These are phyloP conservation scores for Trichocomaceae sp. DNA, from an alignment of 2,329 filamentous ascomycete genomes.

Conservation along the genomic window DNA sequence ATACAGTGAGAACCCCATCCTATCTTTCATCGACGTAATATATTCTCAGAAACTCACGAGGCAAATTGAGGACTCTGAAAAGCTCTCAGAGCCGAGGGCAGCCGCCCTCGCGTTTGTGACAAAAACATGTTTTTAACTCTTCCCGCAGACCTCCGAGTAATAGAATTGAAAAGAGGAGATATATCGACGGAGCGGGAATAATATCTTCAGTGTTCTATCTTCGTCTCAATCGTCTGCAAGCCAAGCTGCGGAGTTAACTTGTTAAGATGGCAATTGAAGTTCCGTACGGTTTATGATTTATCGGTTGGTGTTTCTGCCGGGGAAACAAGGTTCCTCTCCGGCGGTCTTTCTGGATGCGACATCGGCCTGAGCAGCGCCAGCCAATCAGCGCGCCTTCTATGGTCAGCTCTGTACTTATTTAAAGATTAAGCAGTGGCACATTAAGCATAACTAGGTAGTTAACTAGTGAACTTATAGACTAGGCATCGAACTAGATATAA, in stretches of 20 bases:
- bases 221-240: neutral
- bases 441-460: too few species aligned
- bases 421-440: too few species aligned
- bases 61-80: slow-evolving; percentile 14
- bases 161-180: neutral
- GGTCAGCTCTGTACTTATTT: too few species aligned
- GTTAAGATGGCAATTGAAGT: neutral
- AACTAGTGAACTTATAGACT: too few species aligned
- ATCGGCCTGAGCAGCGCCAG: neutral
- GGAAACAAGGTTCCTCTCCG: slow-evolving; percentile 10
- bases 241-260: neutral
- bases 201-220: neutral
- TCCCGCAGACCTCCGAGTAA: neutral
- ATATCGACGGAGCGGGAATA: neutral
- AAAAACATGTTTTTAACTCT: slow-evolving; percentile 23
- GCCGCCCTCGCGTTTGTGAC: slow-evolving; percentile 24
- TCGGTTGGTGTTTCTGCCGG: neutral
- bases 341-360: neutral
- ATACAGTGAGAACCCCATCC: slow-evolving; percentile 9
- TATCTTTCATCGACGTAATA: neutral
- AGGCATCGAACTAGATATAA: neutral
- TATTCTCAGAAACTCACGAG: slow-evolving; percentile 15
- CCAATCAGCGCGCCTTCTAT: slow-evolving; percentile 5
- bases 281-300: neutral
- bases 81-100: slow-evolving; percentile 24